These are phyloP conservation scores for Saturnispora besseyi DNA, from an alignment of 805 yeast genomes.

Conservation along the genomic window DNA sequence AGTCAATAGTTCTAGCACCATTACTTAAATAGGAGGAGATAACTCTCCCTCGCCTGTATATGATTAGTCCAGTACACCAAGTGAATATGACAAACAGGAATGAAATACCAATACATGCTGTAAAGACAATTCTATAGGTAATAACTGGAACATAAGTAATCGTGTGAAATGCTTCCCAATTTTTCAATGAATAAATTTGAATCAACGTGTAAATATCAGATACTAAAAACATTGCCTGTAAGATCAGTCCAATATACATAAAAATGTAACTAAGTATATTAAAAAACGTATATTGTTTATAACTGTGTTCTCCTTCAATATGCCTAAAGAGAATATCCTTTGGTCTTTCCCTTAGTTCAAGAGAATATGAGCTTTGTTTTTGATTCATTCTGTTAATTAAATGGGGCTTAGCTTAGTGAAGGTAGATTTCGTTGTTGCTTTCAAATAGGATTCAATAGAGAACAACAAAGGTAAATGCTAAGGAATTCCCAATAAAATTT, in stretches of 20 bases:
- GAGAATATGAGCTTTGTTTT: neutral
- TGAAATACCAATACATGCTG: constrained; percentile 69
- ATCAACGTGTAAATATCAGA: constrained; percentile 77
- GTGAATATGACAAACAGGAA: constrained; percentile 50
- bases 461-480: too few species aligned
- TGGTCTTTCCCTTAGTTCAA: neutral
- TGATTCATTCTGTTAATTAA: neutral
- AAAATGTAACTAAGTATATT: constrained; percentile 37
- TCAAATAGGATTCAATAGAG: too few species aligned
- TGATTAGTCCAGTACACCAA: constrained; percentile 45
- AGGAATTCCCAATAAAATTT: neutral
- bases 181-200: constrained; percentile 60
- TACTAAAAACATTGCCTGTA: constrained; percentile 46
- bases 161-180: constrained; percentile 26
- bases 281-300: constrained; percentile 31
- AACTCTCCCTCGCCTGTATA: constrained; percentile 53
- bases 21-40: constrained; percentile 61
- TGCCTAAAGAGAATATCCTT: constrained; percentile 9
- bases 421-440: neutral
- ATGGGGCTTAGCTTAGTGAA: neutral
- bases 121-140: constrained; percentile 26
- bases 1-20: constrained; percentile 50
- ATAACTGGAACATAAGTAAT: constrained; percentile 26
- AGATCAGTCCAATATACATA: constrained; percentile 33
- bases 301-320: constrained; percentile 24